Evolutionary conservation across 2,329 filamentous ascomycete genomes (phyloP).

Genomic region (Cladophialophora bantiana): DNA sequence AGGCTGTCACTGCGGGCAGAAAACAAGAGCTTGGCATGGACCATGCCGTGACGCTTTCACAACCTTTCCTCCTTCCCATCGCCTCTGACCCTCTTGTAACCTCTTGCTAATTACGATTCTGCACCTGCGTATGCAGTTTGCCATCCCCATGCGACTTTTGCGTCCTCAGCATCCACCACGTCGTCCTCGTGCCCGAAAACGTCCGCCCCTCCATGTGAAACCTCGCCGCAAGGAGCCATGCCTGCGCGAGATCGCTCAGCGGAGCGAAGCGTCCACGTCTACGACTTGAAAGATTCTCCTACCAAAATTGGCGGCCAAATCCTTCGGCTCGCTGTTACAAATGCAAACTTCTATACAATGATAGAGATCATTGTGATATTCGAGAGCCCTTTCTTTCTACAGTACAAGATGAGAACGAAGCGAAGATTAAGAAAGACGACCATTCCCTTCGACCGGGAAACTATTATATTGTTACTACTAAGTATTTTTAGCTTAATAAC

Average conservation of each 20-base stretch:
- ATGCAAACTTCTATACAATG: constrained; percentile 42
- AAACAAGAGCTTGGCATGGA: constrained; percentile 7
- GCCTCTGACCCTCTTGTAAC: no score
- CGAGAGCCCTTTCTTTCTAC: constrained; percentile 16
- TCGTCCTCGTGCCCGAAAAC: no score
- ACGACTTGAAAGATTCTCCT: constrained; percentile 25
- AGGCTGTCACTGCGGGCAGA: constrained; percentile 18
- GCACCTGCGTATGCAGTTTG: no score
- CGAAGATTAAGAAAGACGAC: no score
- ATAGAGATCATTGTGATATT: constrained; percentile 39
- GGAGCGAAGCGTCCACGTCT: constrained; percentile 29
- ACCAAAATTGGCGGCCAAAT: constrained; percentile 27
- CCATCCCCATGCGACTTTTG: no score
- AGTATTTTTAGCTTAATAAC: no score
- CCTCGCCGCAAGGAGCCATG: neutral
- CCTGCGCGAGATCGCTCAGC: constrained; percentile 20
- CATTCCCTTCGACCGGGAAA: no score
- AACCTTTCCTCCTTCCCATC: neutral
- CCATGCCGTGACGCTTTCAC: neutral
- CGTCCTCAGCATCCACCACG: no score
- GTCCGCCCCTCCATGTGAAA: no score
- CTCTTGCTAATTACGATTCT: no score
- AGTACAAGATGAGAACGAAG: constrained; percentile 3
- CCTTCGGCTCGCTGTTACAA: constrained; percentile 39
- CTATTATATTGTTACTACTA: no score